Evolutionary conservation across 169 alveolate genomes (phyloP), one percentile per base, ranked within the genome.

Genomic region (Plasmodium malariae): DNA sequence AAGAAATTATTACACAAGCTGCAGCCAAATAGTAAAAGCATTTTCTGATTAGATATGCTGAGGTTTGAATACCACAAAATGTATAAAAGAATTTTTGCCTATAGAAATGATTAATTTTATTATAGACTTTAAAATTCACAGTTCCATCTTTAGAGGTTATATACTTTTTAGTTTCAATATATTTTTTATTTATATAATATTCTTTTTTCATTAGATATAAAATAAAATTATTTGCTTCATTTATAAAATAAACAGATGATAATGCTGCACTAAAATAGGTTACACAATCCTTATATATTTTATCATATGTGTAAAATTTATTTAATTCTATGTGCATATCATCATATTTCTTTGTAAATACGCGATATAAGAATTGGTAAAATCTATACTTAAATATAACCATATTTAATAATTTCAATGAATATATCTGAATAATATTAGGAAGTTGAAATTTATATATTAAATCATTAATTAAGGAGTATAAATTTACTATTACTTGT

Each of bases 81-180:
- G 91, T 68, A 32, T 45, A 83, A 40, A 34, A 49, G 68, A 83
- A 83, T 69, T 83, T 83, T 36, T 83, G 86, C 36, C 72, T 70
- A 68, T 83, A 83, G 19, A 83, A 83, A 55, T 83, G 68, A 40
- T 83, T 83, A 34, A 83, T 51, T 83, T 83, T 83, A 34, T 83
- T 83, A 59, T 83, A 83, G 4, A 83, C 24, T 30, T 67, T 51
- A 40, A 49, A 68, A 45, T 83, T 83, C 21, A 83, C 26, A 24
- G 11, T 67, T 45, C 55, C 68, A 43, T 36, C 48, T 1, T 78
- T 6, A 6, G 21, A 11, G 19, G 19, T 65, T 14, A 83, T 28
- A 40, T 51, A 67, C 51, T 69, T 32, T 7, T 83, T 83, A 19
- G 63, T 65, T 69, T 51, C 45, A 17, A 83, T 48, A 48, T 49